Evolutionary conservation across 2,329 filamentous ascomycete species (phyloP).

Genomic region (Colletotrichum sp.): DNA sequence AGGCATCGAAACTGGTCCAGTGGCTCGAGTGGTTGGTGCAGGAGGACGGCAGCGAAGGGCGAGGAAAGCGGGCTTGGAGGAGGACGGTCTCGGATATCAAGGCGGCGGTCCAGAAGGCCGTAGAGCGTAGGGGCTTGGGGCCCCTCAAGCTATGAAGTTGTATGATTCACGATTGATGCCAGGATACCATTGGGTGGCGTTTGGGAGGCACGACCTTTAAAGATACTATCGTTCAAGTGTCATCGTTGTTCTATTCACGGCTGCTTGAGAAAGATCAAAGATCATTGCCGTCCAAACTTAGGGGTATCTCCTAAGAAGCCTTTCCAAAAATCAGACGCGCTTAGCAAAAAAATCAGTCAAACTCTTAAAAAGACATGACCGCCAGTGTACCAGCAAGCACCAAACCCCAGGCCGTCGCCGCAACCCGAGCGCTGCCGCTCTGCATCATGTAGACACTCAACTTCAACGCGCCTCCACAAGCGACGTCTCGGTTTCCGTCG

Average conservation of each 20-base stretch:
- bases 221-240: not conserved
- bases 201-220: not conserved
- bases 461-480: constrained; percentile 60
- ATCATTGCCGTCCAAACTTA: not conserved
- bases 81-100: constrained; percentile 49
- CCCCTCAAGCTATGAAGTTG: constrained; percentile 49
- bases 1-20: constrained; percentile 71
- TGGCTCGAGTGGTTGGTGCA: constrained; percentile 69
- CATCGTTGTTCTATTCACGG: not conserved
- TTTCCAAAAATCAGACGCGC: not conserved
- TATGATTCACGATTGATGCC: constrained; percentile 5
- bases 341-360: not conserved
- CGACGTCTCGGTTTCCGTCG: constrained; percentile 53
- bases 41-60: constrained; percentile 42
- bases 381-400: not conserved
- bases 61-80: constrained; percentile 51
- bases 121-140: constrained; percentile 61
- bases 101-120: constrained; percentile 58
- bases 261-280: not conserved
- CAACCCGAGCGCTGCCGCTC: not conserved
- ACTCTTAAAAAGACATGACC: not conserved
- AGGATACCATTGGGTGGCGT: constrained; percentile 1
- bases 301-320: not conserved
- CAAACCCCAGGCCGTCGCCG: not conserved
- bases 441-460: constrained; percentile 46